Evolutionary conservation across 768 basidiomycete species (phyloP), one percentile per base, ranked within the genome.

Genomic region (Phanerochaete carnosa): DNA sequence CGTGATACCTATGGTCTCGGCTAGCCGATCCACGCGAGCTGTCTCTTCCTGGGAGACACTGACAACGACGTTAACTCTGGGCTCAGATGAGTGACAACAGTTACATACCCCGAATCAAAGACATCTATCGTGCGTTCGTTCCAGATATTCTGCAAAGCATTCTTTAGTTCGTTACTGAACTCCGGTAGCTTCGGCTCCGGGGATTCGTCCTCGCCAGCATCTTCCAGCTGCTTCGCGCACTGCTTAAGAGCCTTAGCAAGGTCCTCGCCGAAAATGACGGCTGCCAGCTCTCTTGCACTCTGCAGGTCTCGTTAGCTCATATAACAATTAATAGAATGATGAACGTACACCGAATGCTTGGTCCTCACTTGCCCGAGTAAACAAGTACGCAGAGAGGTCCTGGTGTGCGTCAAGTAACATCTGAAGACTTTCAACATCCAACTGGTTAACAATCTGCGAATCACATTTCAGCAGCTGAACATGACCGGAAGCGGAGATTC

Each of bases 211-310:
- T 70, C 67, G 3, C 68, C 68, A 45, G 70, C 73, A 30, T 73
- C 72, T 9, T 79, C 74, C 23, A 92, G 73, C 69, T 79, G 77
- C 5, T 73, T 69, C 65, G 83, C 78, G 19, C 87, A 75, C 51
- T 85, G 80, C 58, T 82, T 85, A 25, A 95, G 74, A 2, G 85
- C 84, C 23, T 73, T 68, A n/a, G 92, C 89, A 2, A 96, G 75
- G 64, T 96, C 95, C 68, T 92, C 87, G 0, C 92, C 92, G 74
- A 94, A 86, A 0, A 87, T 81, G 0, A 90, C 88, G 5, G 87
- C 86, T 16, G 87, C 86, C 47, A 96, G 77, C 68, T 96, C 95
- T 43, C 86, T 81, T 1, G 94, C 92, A 68, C 90, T 93, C 94
- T 94, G 63, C 0, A 64, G 37, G 47, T 12, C 2, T 26, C 46